Percentiles rank a stretch among this genome's conserved stretches.
Evolutionary conservation across 306 rosid genomes (phyloP).

Genomic region (Urtica urens): DNA sequence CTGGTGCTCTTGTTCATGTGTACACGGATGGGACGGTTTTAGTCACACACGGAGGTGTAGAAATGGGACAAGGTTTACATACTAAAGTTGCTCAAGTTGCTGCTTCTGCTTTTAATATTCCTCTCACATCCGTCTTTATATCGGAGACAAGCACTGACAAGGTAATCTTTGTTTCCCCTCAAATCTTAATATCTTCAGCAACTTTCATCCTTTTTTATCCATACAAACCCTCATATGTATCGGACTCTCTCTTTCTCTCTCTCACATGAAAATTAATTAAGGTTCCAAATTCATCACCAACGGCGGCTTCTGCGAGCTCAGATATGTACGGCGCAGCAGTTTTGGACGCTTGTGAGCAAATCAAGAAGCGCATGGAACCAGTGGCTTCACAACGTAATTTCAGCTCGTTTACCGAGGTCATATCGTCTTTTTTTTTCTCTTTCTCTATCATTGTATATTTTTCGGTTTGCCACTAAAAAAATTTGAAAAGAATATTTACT

Average conservation of each 20-base stretch:
- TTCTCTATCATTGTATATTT: no score
- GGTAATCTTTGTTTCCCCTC: no score
- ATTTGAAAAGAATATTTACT: no score
- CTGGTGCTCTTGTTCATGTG: slow-evolving; percentile 95
- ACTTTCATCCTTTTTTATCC: neutral
- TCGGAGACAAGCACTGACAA: slow-evolving; percentile 93
- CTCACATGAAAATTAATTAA: no score
- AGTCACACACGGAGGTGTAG: slow-evolving; percentile 92
- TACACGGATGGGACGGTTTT: slow-evolving; percentile 95
- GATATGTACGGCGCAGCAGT: slow-evolving; percentile 92
- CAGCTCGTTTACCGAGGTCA: slow-evolving; percentile 62
- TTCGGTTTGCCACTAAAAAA: no score
- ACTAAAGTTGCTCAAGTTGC: slow-evolving; percentile 94
- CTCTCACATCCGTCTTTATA: slow-evolving; percentile 79
- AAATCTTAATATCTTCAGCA: no score
- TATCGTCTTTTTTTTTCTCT: neutral
- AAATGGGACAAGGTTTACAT: slow-evolving; percentile 98
- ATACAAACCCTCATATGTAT: neutral
- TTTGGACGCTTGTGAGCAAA: slow-evolving; percentile 88
- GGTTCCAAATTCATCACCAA: slow-evolving; percentile 90
- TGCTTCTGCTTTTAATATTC: slow-evolving; percentile 81
- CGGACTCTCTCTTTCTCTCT: slow-evolving; percentile 8
- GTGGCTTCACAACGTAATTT: slow-evolving; percentile 49
- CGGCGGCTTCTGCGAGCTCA: slow-evolving; percentile 98
- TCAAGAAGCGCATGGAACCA: slow-evolving; percentile 76